A percentile compares a stretch with the other conserved stretches of the same genome.
phyloP scores from a whole-genome alignment of 768 basidiomycete species.

The Naganishia onofrii region DNA sequence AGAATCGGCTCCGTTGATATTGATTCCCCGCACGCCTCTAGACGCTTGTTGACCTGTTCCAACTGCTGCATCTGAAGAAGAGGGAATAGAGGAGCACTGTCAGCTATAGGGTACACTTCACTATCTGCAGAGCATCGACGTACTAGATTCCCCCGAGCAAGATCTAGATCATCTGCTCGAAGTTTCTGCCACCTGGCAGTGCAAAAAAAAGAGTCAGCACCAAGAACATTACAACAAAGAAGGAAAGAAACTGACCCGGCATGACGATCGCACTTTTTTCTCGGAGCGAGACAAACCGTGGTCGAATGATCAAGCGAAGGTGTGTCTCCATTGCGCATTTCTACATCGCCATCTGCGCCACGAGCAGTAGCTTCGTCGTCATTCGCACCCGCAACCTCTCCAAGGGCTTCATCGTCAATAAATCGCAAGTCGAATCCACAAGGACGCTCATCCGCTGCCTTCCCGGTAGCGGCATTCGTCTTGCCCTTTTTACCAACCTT shows the following conservation, averaged over 20 bases:
- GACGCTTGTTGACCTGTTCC: constrained; percentile 11
- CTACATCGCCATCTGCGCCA: not conserved
- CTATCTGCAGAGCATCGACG: not conserved
- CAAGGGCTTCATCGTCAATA: not conserved
- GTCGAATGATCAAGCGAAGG: not conserved
- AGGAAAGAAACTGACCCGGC: constrained; percentile 6
- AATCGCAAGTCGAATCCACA: constrained; percentile 26
- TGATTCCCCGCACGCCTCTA: constrained; percentile 2
- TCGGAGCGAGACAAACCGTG: constrained; percentile 1
- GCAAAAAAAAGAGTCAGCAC: not conserved
- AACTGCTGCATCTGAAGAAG: constrained; percentile 3
- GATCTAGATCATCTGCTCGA: constrained; percentile 9
- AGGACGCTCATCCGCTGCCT: constrained; percentile 15
- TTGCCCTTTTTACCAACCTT: constrained; percentile 14
- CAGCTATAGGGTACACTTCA: too few species aligned
- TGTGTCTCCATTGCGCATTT: not conserved
- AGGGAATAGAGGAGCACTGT: too few species aligned
- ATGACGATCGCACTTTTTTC: constrained; percentile 18
- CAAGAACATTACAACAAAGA: not conserved
- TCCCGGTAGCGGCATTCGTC: not conserved
- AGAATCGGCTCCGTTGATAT: constrained; percentile 3
- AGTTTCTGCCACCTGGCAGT: constrained; percentile 11
- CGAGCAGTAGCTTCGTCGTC: not conserved
- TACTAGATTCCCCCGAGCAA: constrained; percentile 5
- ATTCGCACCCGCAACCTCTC: not conserved